A percentile compares a stretch with the other conserved stretches of the same genome.
Conservation (phyloP, 257 asterid genomes). For the Nicotiana undulata region DNA sequence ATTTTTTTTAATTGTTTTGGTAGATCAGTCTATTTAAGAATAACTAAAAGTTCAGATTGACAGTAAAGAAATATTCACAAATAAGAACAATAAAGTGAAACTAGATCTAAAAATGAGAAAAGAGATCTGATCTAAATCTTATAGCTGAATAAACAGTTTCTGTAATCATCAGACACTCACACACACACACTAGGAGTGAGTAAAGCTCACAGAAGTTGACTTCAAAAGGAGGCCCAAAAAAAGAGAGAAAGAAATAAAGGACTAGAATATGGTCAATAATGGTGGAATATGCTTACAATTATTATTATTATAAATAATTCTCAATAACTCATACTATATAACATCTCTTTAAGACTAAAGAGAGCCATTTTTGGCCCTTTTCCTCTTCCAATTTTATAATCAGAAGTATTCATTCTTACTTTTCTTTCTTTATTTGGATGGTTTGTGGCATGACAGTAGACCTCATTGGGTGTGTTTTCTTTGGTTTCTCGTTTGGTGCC, state of each 20-base stretch:
- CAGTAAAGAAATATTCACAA: not conserved
- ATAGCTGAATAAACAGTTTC: too few relatives aligned
- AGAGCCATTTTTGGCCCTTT: not conserved
- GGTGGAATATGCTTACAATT: not conserved
- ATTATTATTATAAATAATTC: not conserved
- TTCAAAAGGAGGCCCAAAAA: too few relatives aligned
- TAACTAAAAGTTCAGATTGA: not conserved
- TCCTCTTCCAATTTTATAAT: too few relatives aligned
- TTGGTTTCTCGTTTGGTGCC: too few relatives aligned
- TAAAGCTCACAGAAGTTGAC: too few relatives aligned
- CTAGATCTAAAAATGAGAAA: not conserved
- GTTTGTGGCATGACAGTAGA: slow-evolving; percentile 22
- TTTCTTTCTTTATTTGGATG: not conserved
- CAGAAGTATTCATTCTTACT: too few relatives aligned
- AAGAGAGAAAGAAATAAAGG: too few relatives aligned
- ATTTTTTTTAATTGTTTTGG: not conserved
- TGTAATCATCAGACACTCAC: too few relatives aligned
- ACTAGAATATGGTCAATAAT: too few relatives aligned
- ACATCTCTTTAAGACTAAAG: not conserved
- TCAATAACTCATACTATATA: not conserved
- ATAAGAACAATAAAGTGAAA: not conserved
- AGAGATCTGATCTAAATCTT: not conserved
- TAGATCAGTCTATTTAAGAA: not conserved
- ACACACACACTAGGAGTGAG: too few relatives aligned
- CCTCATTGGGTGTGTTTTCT: slow-evolving; percentile 15